Conservation (phyloP, 768 basidiomycete species). For the Infundibulicybe gibba region DNA sequence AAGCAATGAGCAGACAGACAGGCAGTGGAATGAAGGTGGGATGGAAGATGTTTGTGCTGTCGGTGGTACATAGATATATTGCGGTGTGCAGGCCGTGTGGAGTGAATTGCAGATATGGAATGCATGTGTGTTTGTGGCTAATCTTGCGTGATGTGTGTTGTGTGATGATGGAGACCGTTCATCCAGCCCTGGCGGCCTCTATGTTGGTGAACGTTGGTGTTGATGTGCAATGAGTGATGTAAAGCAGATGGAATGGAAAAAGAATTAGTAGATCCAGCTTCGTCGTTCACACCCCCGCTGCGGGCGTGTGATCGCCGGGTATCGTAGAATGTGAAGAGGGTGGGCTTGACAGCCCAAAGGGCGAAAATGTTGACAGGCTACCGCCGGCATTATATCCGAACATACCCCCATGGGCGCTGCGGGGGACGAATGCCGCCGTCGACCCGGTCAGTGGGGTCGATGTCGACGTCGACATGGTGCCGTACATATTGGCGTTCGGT, state of each 20-base stretch:
- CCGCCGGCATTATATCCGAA: conserved; percentile 22
- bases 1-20: too few relatives aligned
- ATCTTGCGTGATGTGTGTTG: conserved; percentile 17
- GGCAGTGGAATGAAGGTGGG: too few relatives aligned
- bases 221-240: conserved; percentile 19
- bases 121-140: conserved; percentile 19
- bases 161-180: conserved; percentile 20
- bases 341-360: conserved; percentile 29
- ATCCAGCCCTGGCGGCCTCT: conserved; percentile 46
- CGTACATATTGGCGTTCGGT: conserved; percentile 22
- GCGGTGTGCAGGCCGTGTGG: conserved; percentile 15
- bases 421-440: conserved; percentile 32
- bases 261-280: too few relatives aligned
- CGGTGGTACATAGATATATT: conserved; percentile 29
- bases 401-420: conserved; percentile 18
- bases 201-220: conserved; percentile 30
- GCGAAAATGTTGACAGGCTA: conserved; percentile 25
- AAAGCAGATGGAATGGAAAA: too few relatives aligned
- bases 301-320: conserved; percentile 28
- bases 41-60: conserved; percentile 7
- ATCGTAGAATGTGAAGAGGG: conserved; percentile 26
- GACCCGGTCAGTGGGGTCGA: conserved; percentile 20
- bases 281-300: background rate
- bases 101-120: conserved; percentile 18
- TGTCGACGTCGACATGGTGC: conserved; percentile 18